phyloP scores from a whole-genome alignment of 106 monocot genomes.

The Iris macrosiphon region DNA sequence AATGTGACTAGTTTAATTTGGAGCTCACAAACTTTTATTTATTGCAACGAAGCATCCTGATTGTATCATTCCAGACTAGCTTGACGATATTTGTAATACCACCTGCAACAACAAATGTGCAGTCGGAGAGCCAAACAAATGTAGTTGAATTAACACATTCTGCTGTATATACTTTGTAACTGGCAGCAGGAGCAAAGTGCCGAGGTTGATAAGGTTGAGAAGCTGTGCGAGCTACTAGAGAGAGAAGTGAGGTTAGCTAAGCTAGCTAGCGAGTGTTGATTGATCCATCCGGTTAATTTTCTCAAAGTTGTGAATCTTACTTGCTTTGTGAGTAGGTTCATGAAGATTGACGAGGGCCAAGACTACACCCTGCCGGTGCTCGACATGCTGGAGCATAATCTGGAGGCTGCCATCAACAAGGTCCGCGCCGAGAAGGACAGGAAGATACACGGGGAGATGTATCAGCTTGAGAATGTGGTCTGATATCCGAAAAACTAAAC shows the following conservation, averaged over 20 bases:
- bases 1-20: too few relatives aligned
- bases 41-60: too few relatives aligned
- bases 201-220: conserved; percentile 48
- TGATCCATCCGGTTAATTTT: too few relatives aligned
- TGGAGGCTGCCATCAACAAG: conserved; percentile 56
- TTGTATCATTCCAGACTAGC: too few relatives aligned
- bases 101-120: too few relatives aligned
- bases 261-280: too few relatives aligned
- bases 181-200: conserved; percentile 39
- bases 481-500: background rate
- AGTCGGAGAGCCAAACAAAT: too few relatives aligned
- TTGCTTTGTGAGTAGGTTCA: conserved; percentile 21
- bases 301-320: too few relatives aligned
- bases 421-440: conserved; percentile 50
- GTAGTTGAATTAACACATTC: too few relatives aligned
- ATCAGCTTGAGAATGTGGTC: conserved; percentile 41
- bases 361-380: conserved; percentile 52
- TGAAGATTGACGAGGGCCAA: conserved; percentile 56
- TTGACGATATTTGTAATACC: too few relatives aligned
- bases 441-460: conserved; percentile 52
- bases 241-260: conserved; percentile 70
- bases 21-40: too few relatives aligned
- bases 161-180: too few relatives aligned
- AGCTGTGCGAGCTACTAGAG: conserved; percentile 51
- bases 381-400: conserved; percentile 48